Evolutionary conservation across 2,329 filamentous ascomycete species (phyloP), one percentile per base, ranked within the genome.

Genomic region (Colletotrichum liriopes): DNA sequence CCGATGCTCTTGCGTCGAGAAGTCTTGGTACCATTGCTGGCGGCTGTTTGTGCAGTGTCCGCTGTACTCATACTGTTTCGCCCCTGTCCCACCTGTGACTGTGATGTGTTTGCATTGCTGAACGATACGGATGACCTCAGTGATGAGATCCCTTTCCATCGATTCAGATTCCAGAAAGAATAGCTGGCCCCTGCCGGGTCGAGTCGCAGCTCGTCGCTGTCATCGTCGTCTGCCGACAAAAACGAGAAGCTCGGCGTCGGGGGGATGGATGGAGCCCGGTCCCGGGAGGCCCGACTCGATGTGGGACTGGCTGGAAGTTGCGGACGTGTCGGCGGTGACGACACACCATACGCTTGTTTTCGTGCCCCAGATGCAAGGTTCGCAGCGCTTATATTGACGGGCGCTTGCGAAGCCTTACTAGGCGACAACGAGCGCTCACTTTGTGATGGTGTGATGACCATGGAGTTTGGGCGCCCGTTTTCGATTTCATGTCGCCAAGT

Each of bases 401-500:
- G 80, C 1, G 82, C 79, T 8, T 81, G 80, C 26, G 73, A 37
- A 8, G 81, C 74, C 72, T 88, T 90, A 59, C 76, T 84, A 0
- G 90, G 90, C 3, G 89, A 91, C 3, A 87, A 76, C 3, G 89
- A 91, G 14, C 89, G 84, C 73, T 89, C 87, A 67, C 83, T 88
- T n/a, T 84, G 81, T 5, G 81, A 78, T 0, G 86, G 80, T 0
- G 84, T 84, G 37, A 79, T 79, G 7, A 66, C 75, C 32, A 83
- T 79, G 35, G 82, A 82, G 60, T 79, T 80, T 1, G 82, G 80
- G 20, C 84, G 80, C 14, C 80, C 82, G 23, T 82, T 81, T 56
- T 89, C 87, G 16, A 91, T 84, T 26, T 87, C 87, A 67, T 97
- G 94, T 4, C 95, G 91, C 96, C 96, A 99, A 61, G 91, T 93